Evolutionary conservation across 768 basidiomycete species (phyloP), one percentile per base, ranked within the genome.

Genomic region (Mrakia hoshinonis): DNA sequence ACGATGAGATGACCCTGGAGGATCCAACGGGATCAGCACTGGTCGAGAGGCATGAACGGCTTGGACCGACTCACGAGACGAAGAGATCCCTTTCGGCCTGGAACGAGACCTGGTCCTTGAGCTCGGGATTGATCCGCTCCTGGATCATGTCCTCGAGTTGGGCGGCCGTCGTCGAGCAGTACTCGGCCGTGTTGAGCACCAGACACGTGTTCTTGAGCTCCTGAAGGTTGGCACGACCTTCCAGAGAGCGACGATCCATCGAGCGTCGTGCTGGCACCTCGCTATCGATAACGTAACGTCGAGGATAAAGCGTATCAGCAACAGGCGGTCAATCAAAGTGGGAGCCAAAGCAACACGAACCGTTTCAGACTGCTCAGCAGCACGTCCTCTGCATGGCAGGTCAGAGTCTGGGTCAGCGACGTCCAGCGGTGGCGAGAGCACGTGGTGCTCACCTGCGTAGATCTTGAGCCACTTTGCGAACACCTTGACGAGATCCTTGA

Each of bases 111-210:
- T 87, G 88, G 47, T 89, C 89, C 77, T 86, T 88, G 77, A 85
- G 90, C 55, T 87, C 86, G 0, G 86, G 84, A 67, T 87, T 83
- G 65, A 98, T 85, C 76, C 90, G 91, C 68, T 89, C 87, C 71
- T 87, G 86, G 70, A 97, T 87, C 76, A 91, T 91, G 75, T 95
- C 92, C 77, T 98, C 96, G 36, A 99, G 84, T 92, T 96, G 92
- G 24, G 86, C 77, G 1, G 94, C 91, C 2, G 95, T 99, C 0
- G 85, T 86, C 74, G 93, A 90, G 77, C 96, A 99, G 78, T 98
- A 99, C 77, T 98, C 94, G 0, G 94, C 95, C 0, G 96, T 99
- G 76, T 99, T 98, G 77, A 99, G 87, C 31, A 95, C 81, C n/a
- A 92, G 81, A 77, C 91, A 93, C 0, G 90, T 87, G 73, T 89